Base-by-base conservation (phyloP, 805 yeast species). In the Henningerozyma blattae region DNA sequence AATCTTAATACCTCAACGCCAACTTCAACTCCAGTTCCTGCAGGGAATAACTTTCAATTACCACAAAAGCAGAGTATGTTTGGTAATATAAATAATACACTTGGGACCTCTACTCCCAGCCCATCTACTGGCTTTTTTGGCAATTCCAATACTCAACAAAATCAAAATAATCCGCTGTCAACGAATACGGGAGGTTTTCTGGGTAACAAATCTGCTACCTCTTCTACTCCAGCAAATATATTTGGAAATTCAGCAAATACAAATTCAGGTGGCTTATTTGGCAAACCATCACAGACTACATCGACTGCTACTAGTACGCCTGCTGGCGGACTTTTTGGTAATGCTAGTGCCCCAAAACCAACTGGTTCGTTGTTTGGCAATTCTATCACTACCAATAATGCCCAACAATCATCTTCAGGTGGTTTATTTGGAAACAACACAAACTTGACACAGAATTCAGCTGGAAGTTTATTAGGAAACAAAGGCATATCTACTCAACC, bases 1-100 rank as follows among this genome's bases (percentile, higher is more conserved):
- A 46, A 42, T 31, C 41, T 37, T n/a, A 52, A 43, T 34, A 46
- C 56, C 5, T 49, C 58, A 9, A 50, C 59, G 5, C 59, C 59
- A 18, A 52, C 54, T 9, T 53, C 58, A 13, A 56, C 59, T 5
- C 53, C 58, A 4, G 44, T 49, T 5, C 43, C 54, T 15, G 30
- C 54, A 4, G 42, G 41, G 16, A 47, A 40, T 31, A 46, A 42
- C 14, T 36, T 45, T 16, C 47, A 39, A 33, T 38, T 43, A 12
- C 43, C 47, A 13, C 40, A 42, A 18, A 51, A 52, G 22, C 37
- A 48, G 4, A 39, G 43, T 7, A 33, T 52, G 18, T 50, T 53
- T 34, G 54, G 54, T 4, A 45, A 41, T 31, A 27, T 39, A 14
- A 45, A 37, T 19, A 39, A 38, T 30, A 43, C 35, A 8, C 37